Conservation (phyloP, 768 basidiomycete species). For the Rhizopogon roseolus region DNA sequence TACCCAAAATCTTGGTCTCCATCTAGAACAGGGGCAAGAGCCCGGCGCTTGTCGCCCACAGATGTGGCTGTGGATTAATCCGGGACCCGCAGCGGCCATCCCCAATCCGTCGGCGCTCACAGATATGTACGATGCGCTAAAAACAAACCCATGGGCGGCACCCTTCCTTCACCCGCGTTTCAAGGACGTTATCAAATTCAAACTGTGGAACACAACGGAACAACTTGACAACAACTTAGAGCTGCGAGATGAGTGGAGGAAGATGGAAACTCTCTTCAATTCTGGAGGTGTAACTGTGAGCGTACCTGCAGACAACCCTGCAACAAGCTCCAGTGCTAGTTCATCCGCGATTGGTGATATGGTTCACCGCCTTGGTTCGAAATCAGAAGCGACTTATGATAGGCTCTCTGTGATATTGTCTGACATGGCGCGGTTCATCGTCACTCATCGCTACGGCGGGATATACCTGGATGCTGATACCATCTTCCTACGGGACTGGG, state of each 20-base stretch:
- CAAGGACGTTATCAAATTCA: conserved; percentile 85
- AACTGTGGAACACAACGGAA: conserved; percentile 95
- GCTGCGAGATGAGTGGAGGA: conserved; percentile 84
- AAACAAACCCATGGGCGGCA: conserved; percentile 82
- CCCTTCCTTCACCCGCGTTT: conserved; percentile 90
- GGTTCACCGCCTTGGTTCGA: conserved; percentile 49
- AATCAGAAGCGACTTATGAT: conserved; percentile 59
- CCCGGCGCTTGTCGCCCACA: conserved; percentile 72
- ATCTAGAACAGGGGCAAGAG: conserved; percentile 37
- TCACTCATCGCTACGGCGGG: conserved; percentile 91
- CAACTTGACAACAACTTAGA: conserved; percentile 86
- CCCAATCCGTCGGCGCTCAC: conserved; percentile 72
- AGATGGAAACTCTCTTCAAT: conserved; percentile 77
- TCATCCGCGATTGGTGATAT: conserved; percentile 2
- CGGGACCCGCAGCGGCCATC: conserved; percentile 81
- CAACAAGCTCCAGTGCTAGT: conserved; percentile 18
- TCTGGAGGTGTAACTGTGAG: conserved; percentile 76
- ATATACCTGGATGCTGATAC: conserved; percentile 95
- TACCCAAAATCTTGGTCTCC: conserved; percentile 86
- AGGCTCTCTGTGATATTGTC: conserved; percentile 88
- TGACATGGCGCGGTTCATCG: conserved; percentile 94
- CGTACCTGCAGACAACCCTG: conserved; percentile 31
- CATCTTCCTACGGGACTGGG: conserved; percentile 90
- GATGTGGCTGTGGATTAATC: conserved; percentile 97
- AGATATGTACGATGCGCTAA: conserved; percentile 81